phyloP scores from a whole-genome alignment of 208 protist species.

The Entamoeba moshkovskii region DNA sequence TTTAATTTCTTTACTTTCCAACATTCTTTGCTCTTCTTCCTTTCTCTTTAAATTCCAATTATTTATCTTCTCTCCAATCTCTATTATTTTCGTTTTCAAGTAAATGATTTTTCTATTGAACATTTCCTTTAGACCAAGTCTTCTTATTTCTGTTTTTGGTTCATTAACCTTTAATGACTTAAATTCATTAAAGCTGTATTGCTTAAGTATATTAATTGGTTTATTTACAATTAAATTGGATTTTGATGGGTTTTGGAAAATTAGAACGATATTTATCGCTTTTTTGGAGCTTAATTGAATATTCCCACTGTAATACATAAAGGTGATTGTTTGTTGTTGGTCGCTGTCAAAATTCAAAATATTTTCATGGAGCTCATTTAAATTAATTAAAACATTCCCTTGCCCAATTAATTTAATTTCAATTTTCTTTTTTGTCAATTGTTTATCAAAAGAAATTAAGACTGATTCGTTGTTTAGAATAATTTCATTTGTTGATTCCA shows the following conservation, averaged over 20 bases:
- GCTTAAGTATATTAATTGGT: not conserved
- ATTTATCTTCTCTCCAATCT: not conserved
- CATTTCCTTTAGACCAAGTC: not conserved
- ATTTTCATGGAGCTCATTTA: not conserved
- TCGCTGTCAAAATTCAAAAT: not conserved
- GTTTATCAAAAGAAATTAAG: not conserved
- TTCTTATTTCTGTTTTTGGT: not conserved
- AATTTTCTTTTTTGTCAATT: not conserved
- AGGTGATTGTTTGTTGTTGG: not conserved
- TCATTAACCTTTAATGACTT: not conserved
- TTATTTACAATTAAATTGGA: not conserved
- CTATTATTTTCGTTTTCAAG: too few species aligned
- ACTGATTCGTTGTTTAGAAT: too few species aligned
- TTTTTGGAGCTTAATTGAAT: not conserved
- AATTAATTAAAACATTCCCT: not conserved
- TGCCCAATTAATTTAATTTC: not conserved
- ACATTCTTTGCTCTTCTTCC: not conserved
- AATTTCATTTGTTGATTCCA: too few species aligned
- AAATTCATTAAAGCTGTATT: not conserved
- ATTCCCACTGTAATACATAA: not conserved
- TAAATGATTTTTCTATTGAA: too few species aligned
- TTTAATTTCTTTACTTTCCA: not conserved
- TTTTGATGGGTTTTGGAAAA: not conserved
- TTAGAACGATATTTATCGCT: not conserved
- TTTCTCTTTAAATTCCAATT: not conserved